Evolutionary conservation across 2,329 filamentous ascomycete genomes (phyloP).

Genomic region (Mycocentrospora acerina): DNA sequence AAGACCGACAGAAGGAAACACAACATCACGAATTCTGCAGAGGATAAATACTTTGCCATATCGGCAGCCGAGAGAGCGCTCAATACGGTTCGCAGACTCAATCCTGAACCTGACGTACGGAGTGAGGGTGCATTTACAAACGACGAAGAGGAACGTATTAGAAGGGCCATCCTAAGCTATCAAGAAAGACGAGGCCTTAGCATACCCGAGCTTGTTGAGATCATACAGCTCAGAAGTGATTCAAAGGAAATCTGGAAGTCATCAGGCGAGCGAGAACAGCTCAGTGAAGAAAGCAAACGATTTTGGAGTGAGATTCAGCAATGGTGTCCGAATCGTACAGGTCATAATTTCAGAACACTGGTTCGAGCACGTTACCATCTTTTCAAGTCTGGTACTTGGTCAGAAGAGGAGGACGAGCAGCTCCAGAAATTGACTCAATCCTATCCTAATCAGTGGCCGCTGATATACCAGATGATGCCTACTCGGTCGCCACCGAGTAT

Average conservation of each 20-base stretch:
- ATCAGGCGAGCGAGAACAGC: constrained; percentile 4
- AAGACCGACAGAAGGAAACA: constrained; percentile 1
- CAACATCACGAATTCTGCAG: neutral
- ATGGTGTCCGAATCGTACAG: constrained; percentile 35
- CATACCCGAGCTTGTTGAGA: constrained; percentile 16
- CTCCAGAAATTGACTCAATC: constrained; percentile 51
- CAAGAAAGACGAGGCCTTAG: constrained; percentile 20
- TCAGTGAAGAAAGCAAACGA: constrained; percentile 12
- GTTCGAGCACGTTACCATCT: constrained; percentile 67
- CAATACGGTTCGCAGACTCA: constrained; percentile 7
- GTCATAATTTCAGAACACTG: constrained; percentile 41
- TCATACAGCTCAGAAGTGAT: constrained; percentile 19
- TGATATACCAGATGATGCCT: constrained; percentile 60
- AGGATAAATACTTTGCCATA: neutral
- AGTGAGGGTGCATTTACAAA: constrained; percentile 15
- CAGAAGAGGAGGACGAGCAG: constrained; percentile 58
- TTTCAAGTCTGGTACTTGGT: constrained; percentile 64
- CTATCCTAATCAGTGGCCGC: constrained; percentile 61
- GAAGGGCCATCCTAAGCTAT: constrained; percentile 22
- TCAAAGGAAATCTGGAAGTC: neutral
- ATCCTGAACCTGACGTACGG: constrained; percentile 17
- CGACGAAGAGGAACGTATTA: constrained; percentile 27
- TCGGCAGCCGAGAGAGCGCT: constrained; percentile 20
- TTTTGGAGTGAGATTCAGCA: constrained; percentile 38
- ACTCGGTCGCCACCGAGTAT: constrained; percentile 67